Evolutionary conservation across 768 basidiomycete genomes (phyloP), one percentile per base, ranked within the genome.

Genomic region (Harrya chromipes): DNA sequence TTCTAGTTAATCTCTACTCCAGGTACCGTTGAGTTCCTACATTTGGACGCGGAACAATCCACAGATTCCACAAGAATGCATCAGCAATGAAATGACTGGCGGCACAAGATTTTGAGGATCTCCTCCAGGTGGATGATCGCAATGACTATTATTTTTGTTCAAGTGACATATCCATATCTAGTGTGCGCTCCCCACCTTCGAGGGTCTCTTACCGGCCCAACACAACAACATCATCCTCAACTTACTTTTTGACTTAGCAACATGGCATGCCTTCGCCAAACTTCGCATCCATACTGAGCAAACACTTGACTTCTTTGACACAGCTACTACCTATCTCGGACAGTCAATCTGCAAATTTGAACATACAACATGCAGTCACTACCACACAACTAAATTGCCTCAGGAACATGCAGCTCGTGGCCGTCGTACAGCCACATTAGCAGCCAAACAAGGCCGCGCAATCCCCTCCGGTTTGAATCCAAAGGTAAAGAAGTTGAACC

Each of bases 231-330:
- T 55, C 8, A 27, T 68, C 13, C 41, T 55, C 8, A 47, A 60
- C 10, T 45, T 72, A 0, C 44, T 70, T 1, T 71, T 68, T 49
- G 54, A 51, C 4, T 41, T 66, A 0, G 60, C 57, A 10, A 63
- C 58, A 2, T 74, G 72, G 72, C 71, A 72, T 58, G 65, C 52
- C 0, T 53, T 61, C 2, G 69, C 64, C 0, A 74, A 73, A 46
- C 57, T 74, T 2, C 59, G 64, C 0, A 26, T 67, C 0, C 71
- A 70, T 43, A 69, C 69, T 0, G 51, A 58, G 6, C 26, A 26
- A 53, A 66, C 24, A 26, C 66, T 38, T 17, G 3, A 0, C 23
- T 29, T 16, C 52, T 69, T 72, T 10, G 60, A 20, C n/a, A 23
- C 0, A 45, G 57, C 12, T 56, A 65, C 24, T 44, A 35, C 4